A percentile compares a stretch with the other conserved stretches of the same genome.
These are phyloP conservation scores for Chlorella ohadii DNA, from an alignment of 139 green algal species.

Conservation along the genomic window DNA sequence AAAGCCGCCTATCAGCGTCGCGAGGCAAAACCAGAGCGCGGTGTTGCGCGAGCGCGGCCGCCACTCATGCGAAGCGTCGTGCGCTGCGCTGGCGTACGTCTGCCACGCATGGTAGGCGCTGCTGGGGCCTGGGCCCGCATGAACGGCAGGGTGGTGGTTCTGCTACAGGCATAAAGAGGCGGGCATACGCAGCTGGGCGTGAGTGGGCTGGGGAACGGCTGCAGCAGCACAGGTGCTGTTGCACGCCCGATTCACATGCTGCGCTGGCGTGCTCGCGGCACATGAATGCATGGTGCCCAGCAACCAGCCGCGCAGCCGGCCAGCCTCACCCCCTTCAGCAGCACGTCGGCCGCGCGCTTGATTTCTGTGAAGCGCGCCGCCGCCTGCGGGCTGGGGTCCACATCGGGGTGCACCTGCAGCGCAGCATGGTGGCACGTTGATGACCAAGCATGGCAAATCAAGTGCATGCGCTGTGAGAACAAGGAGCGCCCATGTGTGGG, in stretches of 20 bases:
- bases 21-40: constrained; percentile 6
- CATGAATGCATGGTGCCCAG: too few relatives aligned
- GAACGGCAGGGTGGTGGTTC: neutral
- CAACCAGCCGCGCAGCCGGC: too few relatives aligned
- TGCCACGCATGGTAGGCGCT: neutral
- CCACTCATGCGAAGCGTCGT: neutral
- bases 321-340: constrained; percentile 10
- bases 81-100: neutral
- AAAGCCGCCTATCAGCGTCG: neutral
- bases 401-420: constrained; percentile 11
- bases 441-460: too few relatives aligned
- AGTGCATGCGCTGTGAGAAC: too few relatives aligned
- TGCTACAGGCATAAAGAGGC: neutral
- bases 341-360: constrained; percentile 10
- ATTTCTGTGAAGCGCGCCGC: constrained; percentile 1
- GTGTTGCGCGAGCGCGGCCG: neutral
- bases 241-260: too few relatives aligned
- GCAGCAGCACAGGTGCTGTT: neutral
- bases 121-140: neutral
- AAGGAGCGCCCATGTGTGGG: too few relatives aligned
- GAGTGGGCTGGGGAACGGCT: too few relatives aligned
- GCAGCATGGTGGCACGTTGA: too few relatives aligned
- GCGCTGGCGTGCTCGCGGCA: too few relatives aligned
- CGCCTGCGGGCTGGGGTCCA: constrained; percentile 16
- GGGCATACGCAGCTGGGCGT: neutral